A percentile compares a stretch with the other conserved stretches of the same genome.
These are phyloP conservation scores for Neurospora sp. DNA, from an alignment of 495 filamentous ascomycete genomes.

Conservation along the genomic window DNA sequence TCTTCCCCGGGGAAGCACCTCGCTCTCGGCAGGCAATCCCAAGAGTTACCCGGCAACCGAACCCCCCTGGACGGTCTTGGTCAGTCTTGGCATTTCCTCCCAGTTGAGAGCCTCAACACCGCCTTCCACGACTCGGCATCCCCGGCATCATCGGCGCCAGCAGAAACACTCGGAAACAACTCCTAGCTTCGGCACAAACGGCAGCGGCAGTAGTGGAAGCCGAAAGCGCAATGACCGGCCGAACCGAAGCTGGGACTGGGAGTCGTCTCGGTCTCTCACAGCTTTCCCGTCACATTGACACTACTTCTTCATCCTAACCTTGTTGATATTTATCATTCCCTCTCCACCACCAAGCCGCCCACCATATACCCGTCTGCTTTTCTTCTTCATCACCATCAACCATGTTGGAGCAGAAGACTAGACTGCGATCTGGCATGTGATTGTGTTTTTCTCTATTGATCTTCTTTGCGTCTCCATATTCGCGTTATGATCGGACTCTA, in stretches of 20 bases:
- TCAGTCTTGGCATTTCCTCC: not conserved
- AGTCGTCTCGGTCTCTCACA: not conserved
- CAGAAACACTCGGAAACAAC: not conserved
- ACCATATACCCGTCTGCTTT: not conserved
- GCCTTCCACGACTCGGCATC: not conserved
- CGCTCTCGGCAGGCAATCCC: not conserved
- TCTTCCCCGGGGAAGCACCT: not conserved
- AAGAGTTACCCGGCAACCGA: not conserved
- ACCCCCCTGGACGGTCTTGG: not conserved
- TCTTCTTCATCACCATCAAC: not conserved
- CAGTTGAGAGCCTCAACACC: not conserved
- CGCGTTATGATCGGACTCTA: not conserved
- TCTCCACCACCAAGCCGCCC: not conserved
- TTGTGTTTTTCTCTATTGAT: not conserved
- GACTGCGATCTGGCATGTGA: not conserved
- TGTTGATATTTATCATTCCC: not conserved
- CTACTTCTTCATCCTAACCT: not conserved
- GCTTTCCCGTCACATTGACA: not conserved
- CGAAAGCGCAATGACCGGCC: not conserved
- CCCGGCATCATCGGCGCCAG: not conserved
- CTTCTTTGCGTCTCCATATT: not conserved
- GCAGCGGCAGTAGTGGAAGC: not conserved
- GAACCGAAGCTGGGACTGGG: not conserved
- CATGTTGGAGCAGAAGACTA: not conserved
- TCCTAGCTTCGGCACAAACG: not conserved